Conservation (phyloP, 2,329 filamentous ascomycete species). For the Fusarium gaditjirri region DNA sequence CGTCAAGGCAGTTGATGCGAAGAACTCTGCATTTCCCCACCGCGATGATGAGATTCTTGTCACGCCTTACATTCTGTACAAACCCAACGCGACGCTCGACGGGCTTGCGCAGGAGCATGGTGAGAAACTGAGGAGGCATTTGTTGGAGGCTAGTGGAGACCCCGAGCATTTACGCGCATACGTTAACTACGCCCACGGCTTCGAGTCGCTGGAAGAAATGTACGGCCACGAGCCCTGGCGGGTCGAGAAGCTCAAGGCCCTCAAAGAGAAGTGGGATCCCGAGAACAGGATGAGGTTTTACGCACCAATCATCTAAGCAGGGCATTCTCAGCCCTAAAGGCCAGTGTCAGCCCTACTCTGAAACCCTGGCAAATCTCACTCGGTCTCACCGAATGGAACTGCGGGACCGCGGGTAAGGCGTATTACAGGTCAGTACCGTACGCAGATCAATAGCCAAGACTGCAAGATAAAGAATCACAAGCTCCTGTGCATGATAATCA, state of each 20-base stretch:
- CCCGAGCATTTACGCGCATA: constrained; percentile 19
- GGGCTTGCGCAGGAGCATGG: constrained; percentile 20
- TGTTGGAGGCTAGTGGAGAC: constrained; percentile 16
- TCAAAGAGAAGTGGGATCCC: constrained; percentile 61
- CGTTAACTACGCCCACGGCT: constrained; percentile 34
- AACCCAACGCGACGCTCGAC: constrained; percentile 21
- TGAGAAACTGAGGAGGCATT: constrained; percentile 1
- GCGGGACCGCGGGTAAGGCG: too few relatives aligned
- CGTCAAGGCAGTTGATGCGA: constrained; percentile 6
- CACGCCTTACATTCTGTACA: constrained; percentile 17
- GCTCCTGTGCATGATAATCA: background rate
- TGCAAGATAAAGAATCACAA: background rate
- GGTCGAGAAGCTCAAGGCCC: constrained; percentile 52
- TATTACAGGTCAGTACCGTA: background rate
- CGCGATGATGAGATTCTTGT: constrained; percentile 25
- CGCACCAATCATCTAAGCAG: constrained; percentile 34
- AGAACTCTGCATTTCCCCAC: constrained; percentile 24
- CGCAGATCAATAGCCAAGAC: constrained; percentile 1
- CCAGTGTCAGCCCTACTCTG: constrained; percentile 2
- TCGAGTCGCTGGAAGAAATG: constrained; percentile 11
- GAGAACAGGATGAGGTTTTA: constrained; percentile 44
- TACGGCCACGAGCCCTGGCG: constrained; percentile 48
- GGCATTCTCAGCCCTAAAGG: background rate
- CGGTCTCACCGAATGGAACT: background rate
- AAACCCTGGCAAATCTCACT: background rate